Base-by-base conservation (phyloP, 768 basidiomycete species). In the Clitopilus hobsonii region DNA sequence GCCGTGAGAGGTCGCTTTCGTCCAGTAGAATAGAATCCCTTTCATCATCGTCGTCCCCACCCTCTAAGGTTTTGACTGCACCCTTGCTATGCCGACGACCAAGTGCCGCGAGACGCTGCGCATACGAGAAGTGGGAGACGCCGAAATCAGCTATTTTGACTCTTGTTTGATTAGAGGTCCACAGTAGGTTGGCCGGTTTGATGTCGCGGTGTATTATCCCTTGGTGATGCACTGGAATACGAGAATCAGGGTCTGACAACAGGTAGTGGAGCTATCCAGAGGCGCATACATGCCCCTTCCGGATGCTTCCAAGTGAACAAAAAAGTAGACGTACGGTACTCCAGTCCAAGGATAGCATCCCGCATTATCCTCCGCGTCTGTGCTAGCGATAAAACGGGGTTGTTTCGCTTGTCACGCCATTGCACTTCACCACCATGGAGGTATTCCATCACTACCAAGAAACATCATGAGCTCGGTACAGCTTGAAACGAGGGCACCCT, bases 121-220 rank as follows among this genome's bases (percentile, higher is more conserved):
- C 91, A 62, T 92, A 89, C 4, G 93, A 96, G 71, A 96, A 94
- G 67, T 96, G 93, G 14, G 96, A 95, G 52, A 97, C 94, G 52
- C 97, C 97, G 70, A 99, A 98, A 72, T 99, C 97, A 24, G 89
- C 93, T 57, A 99, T 98, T 72, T 99, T 99, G 72, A 98, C 95
- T 55, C 82, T 83, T 56, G 83, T 82, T 52, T 91, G 86, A 73
- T 96, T 90, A 24, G 80, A 79, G 2, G 89, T 89, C 86, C 91
- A 94, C 25, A 99, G 80, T 22, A 99, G 84, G 70, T 99, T 99
- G 47, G 94, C 92, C 24, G 97, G 97, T 67, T 99, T 99, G 75
- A 99, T 98, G 73, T 99, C 97, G 55, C 97, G 91, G 72, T 99
- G 97, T 50, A 99, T 98, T 69, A 99, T 98, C 22, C 96, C 97